These are phyloP conservation scores for Microdochium paspali DNA, from an alignment of 2,329 filamentous ascomycete species.

Conservation along the genomic window DNA sequence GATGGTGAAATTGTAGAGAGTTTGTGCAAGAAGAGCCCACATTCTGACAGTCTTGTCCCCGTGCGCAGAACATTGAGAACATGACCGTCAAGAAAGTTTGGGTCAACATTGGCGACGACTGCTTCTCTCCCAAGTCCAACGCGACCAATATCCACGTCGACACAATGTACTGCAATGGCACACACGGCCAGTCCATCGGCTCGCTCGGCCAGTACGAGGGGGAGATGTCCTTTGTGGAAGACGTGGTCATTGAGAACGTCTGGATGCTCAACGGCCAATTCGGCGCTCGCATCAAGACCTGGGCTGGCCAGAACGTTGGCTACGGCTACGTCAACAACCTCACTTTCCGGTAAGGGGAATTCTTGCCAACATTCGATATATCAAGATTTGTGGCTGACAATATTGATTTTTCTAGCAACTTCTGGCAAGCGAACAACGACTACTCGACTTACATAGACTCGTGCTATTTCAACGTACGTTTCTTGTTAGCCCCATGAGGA, in stretches of 20 bases:
- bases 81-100: constrained; percentile 39
- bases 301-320: constrained; percentile 47
- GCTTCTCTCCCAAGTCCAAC: constrained; percentile 52
- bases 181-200: constrained; percentile 47
- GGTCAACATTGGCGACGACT: constrained; percentile 49
- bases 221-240: constrained; percentile 43
- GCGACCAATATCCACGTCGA: constrained; percentile 47
- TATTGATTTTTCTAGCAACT: constrained; percentile 31
- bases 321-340: constrained; percentile 54
- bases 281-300: constrained; percentile 50
- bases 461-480: constrained; percentile 50
- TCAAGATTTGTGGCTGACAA: background rate
- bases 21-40: background rate
- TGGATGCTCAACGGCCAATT: constrained; percentile 42
- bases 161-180: constrained; percentile 52
- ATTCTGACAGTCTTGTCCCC: background rate
- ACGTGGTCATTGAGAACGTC: constrained; percentile 50
- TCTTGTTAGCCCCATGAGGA: background rate
- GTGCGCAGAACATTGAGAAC: constrained; percentile 44
- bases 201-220: constrained; percentile 48
- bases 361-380: background rate
- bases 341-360: constrained; percentile 31
- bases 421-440: constrained; percentile 49
- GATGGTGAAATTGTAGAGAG: background rate
- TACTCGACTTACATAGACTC: constrained; percentile 49